A percentile compares a stretch with the other conserved stretches of the same genome.
phyloP scores from a whole-genome alignment of 148 eudicot genomes.

The Amaranthus cruentus region DNA sequence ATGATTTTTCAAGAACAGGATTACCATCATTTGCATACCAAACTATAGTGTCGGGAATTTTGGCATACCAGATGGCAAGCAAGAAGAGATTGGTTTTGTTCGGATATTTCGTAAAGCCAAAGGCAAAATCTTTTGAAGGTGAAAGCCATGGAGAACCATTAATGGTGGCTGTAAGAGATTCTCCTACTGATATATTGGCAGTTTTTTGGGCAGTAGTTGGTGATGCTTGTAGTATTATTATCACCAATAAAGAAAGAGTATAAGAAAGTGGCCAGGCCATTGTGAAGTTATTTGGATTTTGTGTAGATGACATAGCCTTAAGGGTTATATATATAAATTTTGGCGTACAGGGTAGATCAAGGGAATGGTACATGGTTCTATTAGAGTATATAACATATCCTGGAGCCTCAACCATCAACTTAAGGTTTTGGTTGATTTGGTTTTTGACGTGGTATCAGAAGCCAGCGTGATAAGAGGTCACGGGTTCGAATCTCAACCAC shows the following conservation, averaged over 20 bases:
- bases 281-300: not conserved
- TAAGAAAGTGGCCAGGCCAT: not conserved
- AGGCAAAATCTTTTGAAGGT: slow-evolving; percentile 40
- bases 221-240: slow-evolving; percentile 12
- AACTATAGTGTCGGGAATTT: slow-evolving; percentile 43
- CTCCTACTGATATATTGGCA: slow-evolving; percentile 24
- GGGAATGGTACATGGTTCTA: no score
- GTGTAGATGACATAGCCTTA: no score
- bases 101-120: slow-evolving; percentile 35
- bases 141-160: slow-evolving; percentile 36
- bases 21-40: slow-evolving; percentile 40
- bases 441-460: no score
- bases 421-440: no score
- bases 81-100: slow-evolving; percentile 28
- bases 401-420: no score
- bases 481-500: no score
- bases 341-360: no score
- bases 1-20: slow-evolving; percentile 34
- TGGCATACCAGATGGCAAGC: slow-evolving; percentile 53
- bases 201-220: slow-evolving; percentile 22
- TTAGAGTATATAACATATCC: no score
- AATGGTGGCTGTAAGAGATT: slow-evolving; percentile 26
- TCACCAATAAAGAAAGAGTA: not conserved
- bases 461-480: no score
- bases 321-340: no score